Evolutionary conservation across 495 filamentous ascomycete species (phyloP).

Genomic region (Cladorrhinum samala): DNA sequence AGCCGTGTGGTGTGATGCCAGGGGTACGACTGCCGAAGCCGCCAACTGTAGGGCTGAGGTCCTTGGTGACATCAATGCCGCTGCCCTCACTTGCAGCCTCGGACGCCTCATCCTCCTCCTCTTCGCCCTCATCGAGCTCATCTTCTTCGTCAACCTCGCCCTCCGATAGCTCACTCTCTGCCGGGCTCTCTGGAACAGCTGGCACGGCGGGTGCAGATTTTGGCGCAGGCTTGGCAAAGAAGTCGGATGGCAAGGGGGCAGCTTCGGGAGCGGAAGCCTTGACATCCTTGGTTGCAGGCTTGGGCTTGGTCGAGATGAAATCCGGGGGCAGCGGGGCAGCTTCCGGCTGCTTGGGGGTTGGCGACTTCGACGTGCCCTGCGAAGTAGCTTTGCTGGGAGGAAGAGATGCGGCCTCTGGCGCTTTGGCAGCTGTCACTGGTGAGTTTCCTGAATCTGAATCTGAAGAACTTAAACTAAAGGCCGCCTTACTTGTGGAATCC

Average conservation of each 20-base stretch:
- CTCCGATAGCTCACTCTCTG: slow-evolving; percentile 18
- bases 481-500: slow-evolving; percentile 65
- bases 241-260: slow-evolving; percentile 23
- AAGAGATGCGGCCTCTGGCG: slow-evolving; percentile 34
- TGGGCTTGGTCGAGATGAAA: slow-evolving; percentile 7
- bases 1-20: slow-evolving; percentile 58
- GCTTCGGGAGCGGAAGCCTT: slow-evolving; percentile 3
- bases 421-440: slow-evolving; percentile 32
- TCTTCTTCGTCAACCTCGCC: slow-evolving; percentile 30
- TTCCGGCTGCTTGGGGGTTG: slow-evolving; percentile 3
- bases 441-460: slow-evolving; percentile 49
- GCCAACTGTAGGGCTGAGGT: slow-evolving; percentile 51
- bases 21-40: slow-evolving; percentile 42
- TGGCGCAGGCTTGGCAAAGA: slow-evolving; percentile 21
- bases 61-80: slow-evolving; percentile 59
- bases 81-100: slow-evolving; percentile 52
- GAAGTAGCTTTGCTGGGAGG: slow-evolving; percentile 24
- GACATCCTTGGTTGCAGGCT: slow-evolving; percentile 7
- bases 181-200: slow-evolving; percentile 21
- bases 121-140: slow-evolving; percentile 24
- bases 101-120: slow-evolving; percentile 37
- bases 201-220: slow-evolving; percentile 14
- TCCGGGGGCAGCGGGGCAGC: slow-evolving; percentile 14
- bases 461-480: slow-evolving; percentile 57
- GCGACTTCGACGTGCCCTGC: slow-evolving; percentile 8